Evolutionary conservation across 768 basidiomycete genomes (phyloP).

Genomic region (Tremella fuciformis): DNA sequence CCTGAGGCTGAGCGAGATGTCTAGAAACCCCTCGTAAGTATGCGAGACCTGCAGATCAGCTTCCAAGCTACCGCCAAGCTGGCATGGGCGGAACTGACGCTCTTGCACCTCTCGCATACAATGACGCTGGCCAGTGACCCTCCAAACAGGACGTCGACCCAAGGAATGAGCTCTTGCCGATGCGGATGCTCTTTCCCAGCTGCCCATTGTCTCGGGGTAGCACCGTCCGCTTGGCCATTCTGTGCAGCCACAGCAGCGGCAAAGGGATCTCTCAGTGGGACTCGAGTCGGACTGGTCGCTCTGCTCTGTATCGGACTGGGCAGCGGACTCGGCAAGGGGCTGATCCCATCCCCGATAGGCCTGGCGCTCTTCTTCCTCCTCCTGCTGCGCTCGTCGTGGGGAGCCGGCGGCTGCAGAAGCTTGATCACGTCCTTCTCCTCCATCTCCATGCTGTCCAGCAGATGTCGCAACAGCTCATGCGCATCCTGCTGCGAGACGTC

Average conservation of each 20-base stretch:
- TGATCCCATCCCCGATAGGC: constrained; percentile 14
- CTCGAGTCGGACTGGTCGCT: constrained; percentile 22
- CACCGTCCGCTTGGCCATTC: background rate
- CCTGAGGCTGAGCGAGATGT: constrained; percentile 84
- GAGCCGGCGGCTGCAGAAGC: constrained; percentile 34
- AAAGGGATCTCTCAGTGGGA: constrained; percentile 18
- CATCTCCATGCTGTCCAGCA: constrained; percentile 90
- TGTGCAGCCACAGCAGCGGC: background rate
- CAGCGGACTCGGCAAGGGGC: constrained; percentile 26
- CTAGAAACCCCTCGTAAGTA: constrained; percentile 89
- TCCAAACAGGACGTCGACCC: constrained; percentile 86
- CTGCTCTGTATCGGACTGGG: constrained; percentile 30
- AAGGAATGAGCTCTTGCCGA: constrained; percentile 58
- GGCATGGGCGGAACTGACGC: constrained; percentile 55
- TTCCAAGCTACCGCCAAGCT: background rate
- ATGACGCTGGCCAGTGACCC: constrained; percentile 85
- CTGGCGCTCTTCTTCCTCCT: constrained; percentile 15
- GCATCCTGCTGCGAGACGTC: constrained; percentile 96
- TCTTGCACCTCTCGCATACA: constrained; percentile 90
- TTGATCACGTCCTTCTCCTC: constrained; percentile 75
- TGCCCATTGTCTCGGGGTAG: no score
- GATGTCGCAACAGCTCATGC: constrained; percentile 84
- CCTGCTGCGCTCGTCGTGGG: background rate
- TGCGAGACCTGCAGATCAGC: constrained; percentile 59
- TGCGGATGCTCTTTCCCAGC: background rate